Base-by-base conservation (phyloP, 106 monocot genomes). In the Phalaenopsis aphrodite region DNA sequence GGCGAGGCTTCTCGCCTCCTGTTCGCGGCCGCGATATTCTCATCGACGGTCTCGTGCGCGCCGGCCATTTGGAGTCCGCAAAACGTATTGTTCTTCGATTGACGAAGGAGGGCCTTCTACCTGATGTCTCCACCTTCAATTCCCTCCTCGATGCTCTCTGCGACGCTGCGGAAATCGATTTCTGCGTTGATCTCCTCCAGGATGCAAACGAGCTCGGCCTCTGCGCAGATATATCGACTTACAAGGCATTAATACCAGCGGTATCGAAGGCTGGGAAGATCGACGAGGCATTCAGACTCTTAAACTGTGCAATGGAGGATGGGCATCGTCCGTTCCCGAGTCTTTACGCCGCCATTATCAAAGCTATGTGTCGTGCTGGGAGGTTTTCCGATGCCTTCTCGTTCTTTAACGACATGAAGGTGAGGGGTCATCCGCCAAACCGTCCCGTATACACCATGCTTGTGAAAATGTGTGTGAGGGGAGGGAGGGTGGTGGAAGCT, bases 401-500 rank as follows among this genome's bases (percentile, higher is more conserved):
- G 21, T 93, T 99, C 72, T 95, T 99, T 79, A 79, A 72, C 0
- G 99, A 99, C 41, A 90, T 95, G 93, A 95, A 95, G 88, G 77
- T 10, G n/a, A 86, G 78, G 37, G 93, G 91, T 1, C 94, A 95
- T 80, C 90, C 88, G 5, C 89, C 94, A 0, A 93, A 93, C 75
- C 82, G 99, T 69, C 99, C 99, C 7, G 99, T 95, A 18, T 99
- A 99, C 61, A 93, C 91, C 5, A 99, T 99, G 99, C 82, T 95
- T 72, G 85, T 95, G 66, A 99, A 93, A 83, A 99, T 99, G 94
- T 99, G 91, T 75, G 87, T 85, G 68, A 74, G 99, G 69, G 93
- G 99, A 72, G 99, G 99, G 81, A 89, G 67, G 82, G 89, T 75
- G 47, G 88, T 86, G 19, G 99, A 99, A 83, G 99, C 99, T 1